Conservation (phyloP, 441 rosid genomes). For the Populus hybrid region DNA sequence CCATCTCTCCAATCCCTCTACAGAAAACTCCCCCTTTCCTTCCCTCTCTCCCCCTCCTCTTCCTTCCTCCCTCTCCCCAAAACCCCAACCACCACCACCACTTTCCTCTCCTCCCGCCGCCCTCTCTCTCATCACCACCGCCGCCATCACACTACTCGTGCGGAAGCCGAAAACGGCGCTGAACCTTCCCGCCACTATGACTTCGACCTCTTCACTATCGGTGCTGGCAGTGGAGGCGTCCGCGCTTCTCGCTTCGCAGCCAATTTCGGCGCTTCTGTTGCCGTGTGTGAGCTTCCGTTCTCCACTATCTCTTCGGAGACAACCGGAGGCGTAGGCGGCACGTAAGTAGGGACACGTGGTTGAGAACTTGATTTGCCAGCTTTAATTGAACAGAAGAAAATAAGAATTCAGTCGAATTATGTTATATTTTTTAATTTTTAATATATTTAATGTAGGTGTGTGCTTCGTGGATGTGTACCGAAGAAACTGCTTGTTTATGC, state of each 20-base stretch:
- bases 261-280: slow-evolving; percentile 79
- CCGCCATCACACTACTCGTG: slow-evolving; percentile 43
- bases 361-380: not conserved
- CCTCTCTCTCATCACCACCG: slow-evolving; percentile 16
- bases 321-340: slow-evolving; percentile 91
- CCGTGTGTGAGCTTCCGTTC: slow-evolving; percentile 93
- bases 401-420: no score
- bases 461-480: slow-evolving; percentile 91
- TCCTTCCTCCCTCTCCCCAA: slow-evolving; percentile 35
- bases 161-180: slow-evolving; percentile 58
- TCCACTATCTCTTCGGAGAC: slow-evolving; percentile 83
- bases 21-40: slow-evolving; percentile 27
- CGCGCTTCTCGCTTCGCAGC: slow-evolving; percentile 92
- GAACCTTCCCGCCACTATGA: slow-evolving; percentile 59
- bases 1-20: slow-evolving; percentile 47
- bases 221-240: slow-evolving; percentile 95
- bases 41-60: slow-evolving; percentile 27
- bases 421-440: not conserved
- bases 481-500: slow-evolving; percentile 88
- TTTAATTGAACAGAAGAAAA: not conserved
- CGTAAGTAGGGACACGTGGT: slow-evolving; percentile 43
- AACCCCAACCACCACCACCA: slow-evolving; percentile 32
- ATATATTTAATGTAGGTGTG: slow-evolving; percentile 49
- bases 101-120: slow-evolving; percentile 25
- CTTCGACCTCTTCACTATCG: slow-evolving; percentile 89